Conservation (phyloP, 306 rosid species). For the Vigna hirtella region DNA sequence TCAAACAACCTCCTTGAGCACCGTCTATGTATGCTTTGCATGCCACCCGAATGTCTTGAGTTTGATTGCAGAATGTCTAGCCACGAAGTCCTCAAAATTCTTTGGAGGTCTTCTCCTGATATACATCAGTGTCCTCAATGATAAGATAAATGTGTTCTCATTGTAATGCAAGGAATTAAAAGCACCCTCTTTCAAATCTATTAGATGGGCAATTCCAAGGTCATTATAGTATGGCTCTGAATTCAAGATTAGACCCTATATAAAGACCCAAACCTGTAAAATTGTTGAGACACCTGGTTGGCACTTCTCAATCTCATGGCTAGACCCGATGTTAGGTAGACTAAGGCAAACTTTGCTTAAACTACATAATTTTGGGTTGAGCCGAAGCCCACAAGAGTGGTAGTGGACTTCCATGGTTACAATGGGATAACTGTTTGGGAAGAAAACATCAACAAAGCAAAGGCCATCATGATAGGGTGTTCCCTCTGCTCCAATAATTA, state of each 20-base stretch:
- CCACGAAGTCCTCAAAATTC: slow-evolving; percentile 15
- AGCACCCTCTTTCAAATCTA: slow-evolving; percentile 62
- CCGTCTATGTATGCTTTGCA: no score
- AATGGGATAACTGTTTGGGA: slow-evolving; percentile 75
- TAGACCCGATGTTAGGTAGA: slow-evolving; percentile 88
- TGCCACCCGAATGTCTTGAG: no score
- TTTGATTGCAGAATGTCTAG: no score
- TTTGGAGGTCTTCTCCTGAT: slow-evolving; percentile 76
- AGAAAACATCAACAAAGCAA: slow-evolving; percentile 82
- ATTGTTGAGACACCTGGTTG: slow-evolving; percentile 75
- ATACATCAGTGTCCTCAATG: slow-evolving; percentile 81
- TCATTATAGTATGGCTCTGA: slow-evolving; percentile 84
- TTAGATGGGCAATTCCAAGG: slow-evolving; percentile 62
- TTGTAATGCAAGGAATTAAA: slow-evolving; percentile 63
- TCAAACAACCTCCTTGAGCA: no score
- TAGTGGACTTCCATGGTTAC: slow-evolving; percentile 70
- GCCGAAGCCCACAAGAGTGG: slow-evolving; percentile 85
- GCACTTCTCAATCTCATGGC: slow-evolving; percentile 79
- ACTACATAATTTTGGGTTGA: slow-evolving; percentile 79
- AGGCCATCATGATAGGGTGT: slow-evolving; percentile 96
- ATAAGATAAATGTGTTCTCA: slow-evolving; percentile 64
- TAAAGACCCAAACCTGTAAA: slow-evolving; percentile 81
- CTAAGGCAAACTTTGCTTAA: slow-evolving; percentile 94
- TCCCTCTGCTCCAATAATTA: slow-evolving; percentile 87
- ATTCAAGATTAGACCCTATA: slow-evolving; percentile 86